phyloP scores from a whole-genome alignment of 441 rosid genomes.

The Adansonia rubrostipa region DNA sequence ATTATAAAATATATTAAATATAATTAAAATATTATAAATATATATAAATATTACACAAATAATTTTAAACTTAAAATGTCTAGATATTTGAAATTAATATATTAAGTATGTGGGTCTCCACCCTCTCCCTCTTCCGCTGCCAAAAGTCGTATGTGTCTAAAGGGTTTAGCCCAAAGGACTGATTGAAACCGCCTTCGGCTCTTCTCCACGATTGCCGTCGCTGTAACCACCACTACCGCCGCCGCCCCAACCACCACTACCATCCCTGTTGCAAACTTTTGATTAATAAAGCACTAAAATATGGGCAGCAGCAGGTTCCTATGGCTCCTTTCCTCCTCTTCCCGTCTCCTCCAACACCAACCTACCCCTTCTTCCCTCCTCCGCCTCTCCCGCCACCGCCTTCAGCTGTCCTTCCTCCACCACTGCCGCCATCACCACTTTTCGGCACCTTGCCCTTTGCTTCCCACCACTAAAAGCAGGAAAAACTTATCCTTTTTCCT shows the following conservation, averaged over 20 bases:
- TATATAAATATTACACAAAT: no score
- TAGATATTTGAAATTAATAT: no score
- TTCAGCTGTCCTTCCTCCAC: constrained; percentile 14
- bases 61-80: no score
- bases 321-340: constrained; percentile 51
- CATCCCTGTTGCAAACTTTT: neutral
- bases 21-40: no score
- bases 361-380: constrained; percentile 33
- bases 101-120: no score
- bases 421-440: constrained; percentile 1
- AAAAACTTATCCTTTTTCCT: constrained; percentile 25
- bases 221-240: neutral
- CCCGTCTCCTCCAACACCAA: constrained; percentile 41
- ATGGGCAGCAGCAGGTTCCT: constrained; percentile 73
- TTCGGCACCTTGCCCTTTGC: neutral
- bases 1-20: no score
- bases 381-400: constrained; percentile 33
- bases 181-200: constrained; percentile 18
- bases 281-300: neutral
- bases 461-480: constrained; percentile 8
- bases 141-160: neutral
- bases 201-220: neutral
- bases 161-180: neutral
- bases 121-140: neutral
- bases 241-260: neutral